Conservation (phyloP, 2,329 filamentous ascomycete genomes). For the Aspergillus vadensis region DNA sequence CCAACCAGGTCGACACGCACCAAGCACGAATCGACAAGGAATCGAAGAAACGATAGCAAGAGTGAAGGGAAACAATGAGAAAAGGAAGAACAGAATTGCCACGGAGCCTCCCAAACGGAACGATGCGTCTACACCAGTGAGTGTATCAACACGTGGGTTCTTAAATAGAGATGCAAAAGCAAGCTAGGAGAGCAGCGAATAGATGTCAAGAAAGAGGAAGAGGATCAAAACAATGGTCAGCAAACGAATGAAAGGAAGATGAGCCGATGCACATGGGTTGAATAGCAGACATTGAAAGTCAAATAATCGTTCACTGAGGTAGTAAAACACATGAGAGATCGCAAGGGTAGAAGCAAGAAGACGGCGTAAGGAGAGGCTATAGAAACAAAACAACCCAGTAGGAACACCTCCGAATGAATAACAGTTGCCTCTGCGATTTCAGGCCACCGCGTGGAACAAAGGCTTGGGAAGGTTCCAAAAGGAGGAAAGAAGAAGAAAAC, state of each 20-base stretch:
- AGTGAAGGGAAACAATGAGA: conserved; percentile 15
- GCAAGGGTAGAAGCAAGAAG: conserved; percentile 4
- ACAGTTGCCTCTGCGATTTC: conserved; percentile 21
- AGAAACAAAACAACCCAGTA: conserved; percentile 12
- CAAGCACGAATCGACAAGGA: conserved; percentile 9
- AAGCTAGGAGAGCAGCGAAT: conserved; percentile 19
- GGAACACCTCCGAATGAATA: conserved; percentile 9
- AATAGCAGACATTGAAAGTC: conserved; percentile 30
- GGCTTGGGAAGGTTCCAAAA: conserved; percentile 8
- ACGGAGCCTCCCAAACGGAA: conserved; percentile 36
- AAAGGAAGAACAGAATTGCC: conserved; percentile 21
- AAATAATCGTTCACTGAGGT: conserved; percentile 13
- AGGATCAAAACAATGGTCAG: conserved; percentile 15
- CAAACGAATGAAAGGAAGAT: conserved; percentile 17
- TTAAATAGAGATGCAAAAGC: conserved; percentile 22
- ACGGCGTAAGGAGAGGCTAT: conserved; percentile 7
- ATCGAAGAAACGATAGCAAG: conserved; percentile 16
- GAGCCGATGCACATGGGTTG: conserved; percentile 19
- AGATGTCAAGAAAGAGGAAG: conserved; percentile 12
- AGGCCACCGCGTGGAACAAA: conserved; percentile 9
- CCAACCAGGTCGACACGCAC: conserved; percentile 5
- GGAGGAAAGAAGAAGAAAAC: not conserved
- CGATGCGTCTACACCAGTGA: conserved; percentile 29
- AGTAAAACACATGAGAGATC: conserved; percentile 15
- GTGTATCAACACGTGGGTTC: conserved; percentile 29